Evolutionary conservation across 192 early-diverging fungal species (phyloP), one percentile per base, ranked within the genome.

Genomic region (Backusella westeae): DNA sequence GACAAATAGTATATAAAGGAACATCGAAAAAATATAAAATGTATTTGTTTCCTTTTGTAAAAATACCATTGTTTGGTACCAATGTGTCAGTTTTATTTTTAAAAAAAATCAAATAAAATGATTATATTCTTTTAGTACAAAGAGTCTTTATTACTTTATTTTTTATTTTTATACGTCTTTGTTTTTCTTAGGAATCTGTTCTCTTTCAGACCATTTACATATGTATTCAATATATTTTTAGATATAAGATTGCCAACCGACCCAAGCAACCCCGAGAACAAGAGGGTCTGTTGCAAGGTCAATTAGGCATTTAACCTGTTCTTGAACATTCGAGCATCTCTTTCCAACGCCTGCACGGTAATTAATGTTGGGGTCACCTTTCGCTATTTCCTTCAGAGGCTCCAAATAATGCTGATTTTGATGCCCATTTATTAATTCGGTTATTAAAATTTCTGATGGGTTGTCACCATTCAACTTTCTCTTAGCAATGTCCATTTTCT

Each of bases 201-300:
- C 9, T 39, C 38, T 39, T 39, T 39, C 38, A 39, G 10, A 10
- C 0, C 9, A 39, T 39, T 10, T 10, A 12, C 38, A 10, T 39
- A 39, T 10, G 38, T 39, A 39, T 39, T 39, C 9, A 39, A 39
- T 39, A 39, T 39, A 39, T 10, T 10, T n/a, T 68, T 73, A 75
- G 12, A 92, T 68, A 77, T 84, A 94, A 8, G 90, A 74, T 26
- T 78, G 75, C 94, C 94, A 95, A 10, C 94, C 94, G 26, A 89
- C 74, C 86, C 87, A 94, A 29, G 85, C 83, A 17, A 88, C 69
- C 12, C 91, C 92, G 4, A 95, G 82, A 3, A 91, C 83, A 73
- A 90, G 87, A 6, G 85, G 82, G 71, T 95, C 94, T 14, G 92
- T 94, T 1, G 93, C 92, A 74, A 93, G 83, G 76, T 94, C 91